phyloP scores from a whole-genome alignment of 768 basidiomycete species.

The Lactifluus hygrophoroides region DNA sequence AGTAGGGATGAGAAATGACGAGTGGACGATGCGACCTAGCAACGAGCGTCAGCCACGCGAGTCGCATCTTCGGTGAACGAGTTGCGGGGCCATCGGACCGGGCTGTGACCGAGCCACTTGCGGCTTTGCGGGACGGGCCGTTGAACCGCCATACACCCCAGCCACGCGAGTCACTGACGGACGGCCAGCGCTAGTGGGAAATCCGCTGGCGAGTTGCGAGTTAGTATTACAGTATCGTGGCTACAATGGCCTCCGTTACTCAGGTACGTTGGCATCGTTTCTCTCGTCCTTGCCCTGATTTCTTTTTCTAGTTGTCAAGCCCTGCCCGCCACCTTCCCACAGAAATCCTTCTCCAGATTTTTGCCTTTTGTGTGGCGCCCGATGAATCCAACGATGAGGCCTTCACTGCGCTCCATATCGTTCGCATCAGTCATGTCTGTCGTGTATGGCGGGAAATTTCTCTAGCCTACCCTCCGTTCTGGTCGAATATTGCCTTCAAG shows the following conservation, averaged over 20 bases:
- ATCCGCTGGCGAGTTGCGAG: no score
- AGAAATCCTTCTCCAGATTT: slow-evolving; percentile 20
- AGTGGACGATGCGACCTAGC: neutral
- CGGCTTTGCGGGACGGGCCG: neutral
- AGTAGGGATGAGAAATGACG: neutral
- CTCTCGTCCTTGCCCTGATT: neutral
- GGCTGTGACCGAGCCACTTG: no score
- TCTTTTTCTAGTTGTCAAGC: neutral
- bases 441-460: slow-evolving; percentile 18
- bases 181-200: no score
- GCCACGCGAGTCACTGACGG: no score
- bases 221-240: no score
- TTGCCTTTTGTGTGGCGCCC: slow-evolving; percentile 12
- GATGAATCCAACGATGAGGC: slow-evolving; percentile 12
- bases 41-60: slow-evolving; percentile 4
- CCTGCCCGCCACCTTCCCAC: slow-evolving; percentile 10
- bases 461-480: slow-evolving; percentile 16
- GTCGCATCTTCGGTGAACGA: neutral
- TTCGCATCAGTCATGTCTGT: slow-evolving; percentile 19
- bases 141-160: neutral
- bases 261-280: neutral
- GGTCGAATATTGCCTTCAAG: slow-evolving; percentile 19
- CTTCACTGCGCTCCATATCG: slow-evolving; percentile 9
- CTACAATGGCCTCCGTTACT: slow-evolving; percentile 2
- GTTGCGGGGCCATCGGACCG: no score